Evolutionary conservation across 805 yeast genomes (phyloP), one percentile per base, ranked within the genome.

Genomic region (Kazachstania psychrophila): DNA sequence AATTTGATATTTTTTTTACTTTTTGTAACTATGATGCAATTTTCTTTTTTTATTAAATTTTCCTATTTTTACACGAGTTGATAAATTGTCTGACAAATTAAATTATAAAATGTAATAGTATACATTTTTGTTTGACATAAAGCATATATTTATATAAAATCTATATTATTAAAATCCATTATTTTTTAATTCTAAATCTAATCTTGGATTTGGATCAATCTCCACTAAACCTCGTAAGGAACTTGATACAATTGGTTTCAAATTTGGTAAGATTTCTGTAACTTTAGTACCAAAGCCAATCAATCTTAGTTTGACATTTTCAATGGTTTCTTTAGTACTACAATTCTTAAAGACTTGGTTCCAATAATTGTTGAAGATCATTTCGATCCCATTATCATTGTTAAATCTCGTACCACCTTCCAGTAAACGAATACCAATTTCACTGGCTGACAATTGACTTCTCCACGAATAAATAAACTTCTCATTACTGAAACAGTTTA

Each of bases 251-350:
- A 27, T 20, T 11, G 37, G 28, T 7, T 40, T 39, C 7, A 55
- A 20, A 0, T 20, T 17, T 2, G 48, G 48, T 23, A 37, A 24
- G 1, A 47, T 46, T 2, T 39, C 38, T 10, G 46, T 41, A 19
- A 65, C 25, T 2, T 41, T 18, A 4, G 48, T 50, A 1, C 62
- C 73, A n/a, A 64, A 56, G 23, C 63, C 55, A 2, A 66, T 60
- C 32, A 68, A 57, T 20, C 73, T 74, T 15, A 79, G 54, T 37
- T 78, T 68, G 3, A 79, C 83, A 41, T 69, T 72, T 48, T 81
- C 89, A 40, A 72, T 69, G 18, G 66, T 64, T 23, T 64, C 64
- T 10, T 52, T 45, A 4, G 44, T 43, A n/a, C 65, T 53, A 45
- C 70, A 68, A n/a, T 46, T 42, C 5, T 38, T 31, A 22, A 49